Percentiles rank a stretch among this genome's conserved stretches.
Conservation (phyloP, 352 stramenopile species). For the Phytopythium kandeliae region DNA sequence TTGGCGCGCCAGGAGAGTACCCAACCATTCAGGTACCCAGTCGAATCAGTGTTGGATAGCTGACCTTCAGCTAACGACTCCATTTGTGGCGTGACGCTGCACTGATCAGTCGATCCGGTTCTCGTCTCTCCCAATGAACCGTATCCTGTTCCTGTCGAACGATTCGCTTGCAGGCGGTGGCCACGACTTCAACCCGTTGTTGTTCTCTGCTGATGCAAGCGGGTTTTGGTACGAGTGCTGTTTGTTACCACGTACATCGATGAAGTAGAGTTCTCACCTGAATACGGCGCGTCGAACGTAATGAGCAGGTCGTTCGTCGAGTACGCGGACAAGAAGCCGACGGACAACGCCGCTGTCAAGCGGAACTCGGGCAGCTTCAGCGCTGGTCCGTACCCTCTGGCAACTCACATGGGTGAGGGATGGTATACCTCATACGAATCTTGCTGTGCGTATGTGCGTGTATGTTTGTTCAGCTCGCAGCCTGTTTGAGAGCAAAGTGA, state of each 20-base stretch:
- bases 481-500: constrained; percentile 85
- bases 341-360: constrained; percentile 40
- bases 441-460: no score
- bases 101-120: constrained; percentile 80
- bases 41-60: not conserved
- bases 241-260: not conserved
- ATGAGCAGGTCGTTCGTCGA: constrained; percentile 56
- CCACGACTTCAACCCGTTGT: constrained; percentile 90
- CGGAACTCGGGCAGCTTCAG: constrained; percentile 59
- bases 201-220: constrained; percentile 78
- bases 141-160: constrained; percentile 88
- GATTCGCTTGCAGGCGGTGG: constrained; percentile 83
- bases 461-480: constrained; percentile 35
- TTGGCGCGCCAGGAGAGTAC: constrained; percentile 62
- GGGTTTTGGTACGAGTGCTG: constrained; percentile 55
- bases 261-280: not conserved
- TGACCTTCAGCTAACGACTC: not conserved
- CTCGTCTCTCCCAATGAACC: constrained; percentile 73
- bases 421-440: no score
- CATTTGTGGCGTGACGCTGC: constrained; percentile 1
- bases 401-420: no score
- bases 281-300: no score
- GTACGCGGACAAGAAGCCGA: constrained; percentile 74
- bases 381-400: constrained; percentile 25
- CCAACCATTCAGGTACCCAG: constrained; percentile 64